Evolutionary conservation across 257 asterid species (phyloP).

Genomic region (Ophiorrhiza pumila): DNA sequence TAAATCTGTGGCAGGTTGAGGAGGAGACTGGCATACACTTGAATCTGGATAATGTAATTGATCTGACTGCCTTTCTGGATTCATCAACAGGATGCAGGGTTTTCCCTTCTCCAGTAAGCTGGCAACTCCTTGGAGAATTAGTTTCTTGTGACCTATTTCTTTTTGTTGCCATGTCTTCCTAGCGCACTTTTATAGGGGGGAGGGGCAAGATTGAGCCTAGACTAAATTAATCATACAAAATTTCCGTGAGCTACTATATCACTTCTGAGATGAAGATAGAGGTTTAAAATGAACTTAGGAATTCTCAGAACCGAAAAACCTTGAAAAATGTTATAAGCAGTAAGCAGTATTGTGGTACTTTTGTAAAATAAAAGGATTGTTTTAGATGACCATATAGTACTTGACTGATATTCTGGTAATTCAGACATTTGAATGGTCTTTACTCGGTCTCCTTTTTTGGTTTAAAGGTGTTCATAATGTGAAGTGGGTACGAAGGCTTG

Average conservation of each 20-base stretch:
- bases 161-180: background rate
- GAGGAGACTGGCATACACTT: slow-evolving; percentile 85
- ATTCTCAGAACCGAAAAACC: background rate
- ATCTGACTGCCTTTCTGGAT: slow-evolving; percentile 78
- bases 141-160: background rate
- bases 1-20: slow-evolving; percentile 56
- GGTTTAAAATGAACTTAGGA: background rate
- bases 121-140: slow-evolving; percentile 5
- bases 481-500: background rate
- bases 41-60: slow-evolving; percentile 57
- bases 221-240: background rate
- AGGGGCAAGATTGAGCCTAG: background rate
- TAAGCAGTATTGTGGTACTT: background rate
- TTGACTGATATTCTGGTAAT: background rate
- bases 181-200: too few species aligned
- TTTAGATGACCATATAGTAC: background rate
- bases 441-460: background rate
- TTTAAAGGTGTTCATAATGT: background rate
- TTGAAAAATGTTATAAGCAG: background rate
- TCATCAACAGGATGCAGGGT: slow-evolving; percentile 67
- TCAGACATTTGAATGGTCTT: background rate
- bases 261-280: background rate
- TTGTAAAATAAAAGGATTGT: background rate
- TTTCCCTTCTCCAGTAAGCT: slow-evolving; percentile 79
- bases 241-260: background rate